Percentiles rank a stretch among this genome's conserved stretches.
phyloP scores from a whole-genome alignment of 2,329 filamentous ascomycete genomes.

The Penicillium psychrosexuale region DNA sequence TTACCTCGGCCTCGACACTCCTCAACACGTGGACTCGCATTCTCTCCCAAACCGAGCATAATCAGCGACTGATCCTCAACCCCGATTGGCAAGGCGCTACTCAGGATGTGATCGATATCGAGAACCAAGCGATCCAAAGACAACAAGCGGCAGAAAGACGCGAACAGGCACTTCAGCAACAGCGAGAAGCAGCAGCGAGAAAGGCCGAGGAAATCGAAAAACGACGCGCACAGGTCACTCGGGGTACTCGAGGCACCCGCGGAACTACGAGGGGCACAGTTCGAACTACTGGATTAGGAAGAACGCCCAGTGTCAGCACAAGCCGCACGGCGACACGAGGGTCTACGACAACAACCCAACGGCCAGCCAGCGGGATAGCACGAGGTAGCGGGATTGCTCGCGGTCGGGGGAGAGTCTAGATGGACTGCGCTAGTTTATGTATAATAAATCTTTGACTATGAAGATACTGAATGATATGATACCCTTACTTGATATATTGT shows the following conservation, averaged over 20 bases:
- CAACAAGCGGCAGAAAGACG: slow-evolving; percentile 75
- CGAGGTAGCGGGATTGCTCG: slow-evolving; percentile 37
- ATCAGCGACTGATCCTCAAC: slow-evolving; percentile 85
- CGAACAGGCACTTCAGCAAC: slow-evolving; percentile 73
- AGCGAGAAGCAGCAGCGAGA: slow-evolving; percentile 64
- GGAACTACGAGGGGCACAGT: slow-evolving; percentile 36
- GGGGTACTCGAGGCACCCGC: slow-evolving; percentile 32
- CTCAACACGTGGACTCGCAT: slow-evolving; percentile 96
- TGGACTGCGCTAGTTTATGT: slow-evolving; percentile 11
- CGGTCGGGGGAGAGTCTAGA: slow-evolving; percentile 32
- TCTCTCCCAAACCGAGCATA: slow-evolving; percentile 94
- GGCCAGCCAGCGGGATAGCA: slow-evolving; percentile 40
- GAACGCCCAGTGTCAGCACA: slow-evolving; percentile 35
- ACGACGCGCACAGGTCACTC: slow-evolving; percentile 35
- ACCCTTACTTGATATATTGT: slow-evolving; percentile 2
- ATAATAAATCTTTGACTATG: slow-evolving; percentile 16
- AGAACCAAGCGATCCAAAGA: slow-evolving; percentile 70
- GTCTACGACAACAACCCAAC: slow-evolving; percentile 35
- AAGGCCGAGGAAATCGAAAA: slow-evolving; percentile 51
- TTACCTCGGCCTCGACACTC: slow-evolving; percentile 80
- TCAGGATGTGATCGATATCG: slow-evolving; percentile 80
- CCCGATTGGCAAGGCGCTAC: slow-evolving; percentile 85
- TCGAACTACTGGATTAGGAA: slow-evolving; percentile 34
- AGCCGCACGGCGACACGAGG: slow-evolving; percentile 31
- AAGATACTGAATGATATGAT: slow-evolving; percentile 19